Conservation (phyloP, 2,329 filamentous ascomycete species). For the Fusarium azukiicola region DNA sequence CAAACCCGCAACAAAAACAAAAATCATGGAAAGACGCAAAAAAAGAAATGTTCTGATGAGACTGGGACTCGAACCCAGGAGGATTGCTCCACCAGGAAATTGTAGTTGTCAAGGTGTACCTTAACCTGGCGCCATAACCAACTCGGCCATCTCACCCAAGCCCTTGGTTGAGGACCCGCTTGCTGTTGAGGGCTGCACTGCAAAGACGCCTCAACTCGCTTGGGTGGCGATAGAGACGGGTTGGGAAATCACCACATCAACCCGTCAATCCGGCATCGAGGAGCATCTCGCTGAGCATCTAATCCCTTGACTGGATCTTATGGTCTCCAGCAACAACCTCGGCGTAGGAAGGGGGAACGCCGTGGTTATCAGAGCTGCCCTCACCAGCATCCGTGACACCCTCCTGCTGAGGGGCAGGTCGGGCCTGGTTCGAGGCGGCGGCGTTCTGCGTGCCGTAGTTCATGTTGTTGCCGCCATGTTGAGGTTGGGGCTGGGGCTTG, state of each 20-base stretch:
- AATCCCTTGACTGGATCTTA: slow-evolving; percentile 85
- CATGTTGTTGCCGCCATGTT: slow-evolving; percentile 58
- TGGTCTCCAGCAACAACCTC: slow-evolving; percentile 94
- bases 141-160: slow-evolving; percentile 53
- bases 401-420: slow-evolving; percentile 57
- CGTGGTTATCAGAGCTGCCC: slow-evolving; percentile 64
- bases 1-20: slow-evolving; percentile 21
- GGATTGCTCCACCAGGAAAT: slow-evolving; percentile 54
- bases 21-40: slow-evolving; percentile 32
- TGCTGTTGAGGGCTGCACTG: slow-evolving; percentile 30
- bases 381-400: slow-evolving; percentile 63
- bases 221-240: background rate
- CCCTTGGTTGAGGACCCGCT: slow-evolving; percentile 40
- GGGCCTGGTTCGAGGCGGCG: slow-evolving; percentile 49
- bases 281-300: slow-evolving; percentile 29
- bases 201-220: slow-evolving; percentile 37
- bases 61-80: slow-evolving; percentile 55
- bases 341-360: slow-evolving; percentile 90
- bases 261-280: slow-evolving; percentile 8
- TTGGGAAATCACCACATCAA: slow-evolving; percentile 9
- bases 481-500: slow-evolving; percentile 56
- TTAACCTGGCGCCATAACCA: slow-evolving; percentile 55
- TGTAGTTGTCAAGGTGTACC: slow-evolving; percentile 48
- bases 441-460: slow-evolving; percentile 70
- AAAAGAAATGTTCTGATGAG: slow-evolving; percentile 47